A percentile compares a stretch with the other conserved stretches of the same genome.
Evolutionary conservation across 2,329 filamentous ascomycete genomes (phyloP).

Genomic region (Nemania bipapillata): DNA sequence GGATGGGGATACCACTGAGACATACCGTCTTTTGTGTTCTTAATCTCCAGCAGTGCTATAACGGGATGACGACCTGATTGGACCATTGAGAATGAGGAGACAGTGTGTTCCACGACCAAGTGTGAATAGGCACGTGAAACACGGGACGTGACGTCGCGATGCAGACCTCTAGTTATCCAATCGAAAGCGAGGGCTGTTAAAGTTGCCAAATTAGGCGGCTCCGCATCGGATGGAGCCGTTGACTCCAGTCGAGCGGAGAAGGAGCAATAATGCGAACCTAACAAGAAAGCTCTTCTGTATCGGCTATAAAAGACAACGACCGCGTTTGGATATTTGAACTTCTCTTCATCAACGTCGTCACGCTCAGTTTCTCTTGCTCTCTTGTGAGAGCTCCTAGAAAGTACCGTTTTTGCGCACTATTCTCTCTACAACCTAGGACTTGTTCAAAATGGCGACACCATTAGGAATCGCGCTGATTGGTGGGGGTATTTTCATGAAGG

Average conservation of each 20-base stretch:
- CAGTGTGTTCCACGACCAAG: neutral
- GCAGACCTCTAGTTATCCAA: slow-evolving; percentile 18
- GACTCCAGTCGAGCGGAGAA: slow-evolving; percentile 17
- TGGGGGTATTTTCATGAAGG: slow-evolving; percentile 66
- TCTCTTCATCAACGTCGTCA: neutral
- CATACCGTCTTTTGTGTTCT: neutral
- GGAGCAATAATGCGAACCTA: neutral
- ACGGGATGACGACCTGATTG: neutral
- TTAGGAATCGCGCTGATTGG: slow-evolving; percentile 67
- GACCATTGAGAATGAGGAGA: neutral
- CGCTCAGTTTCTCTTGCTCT: neutral
- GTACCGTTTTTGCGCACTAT: neutral
- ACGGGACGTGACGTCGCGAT: slow-evolving; percentile 14
- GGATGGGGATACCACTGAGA: neutral
- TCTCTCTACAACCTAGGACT: slow-evolving; percentile 8
- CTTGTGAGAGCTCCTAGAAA: neutral
- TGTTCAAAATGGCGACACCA: slow-evolving; percentile 48
- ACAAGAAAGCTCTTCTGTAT: neutral
- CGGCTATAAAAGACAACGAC: slow-evolving; percentile 14
- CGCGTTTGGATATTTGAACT: neutral
- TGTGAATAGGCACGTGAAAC: neutral
- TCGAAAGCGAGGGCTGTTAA: slow-evolving; percentile 22
- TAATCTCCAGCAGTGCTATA: neutral
- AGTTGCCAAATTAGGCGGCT: slow-evolving; percentile 33
- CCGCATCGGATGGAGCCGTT: slow-evolving; percentile 20